Conservation (phyloP, 768 basidiomycete genomes). For the Flagelloscypha sp. region DNA sequence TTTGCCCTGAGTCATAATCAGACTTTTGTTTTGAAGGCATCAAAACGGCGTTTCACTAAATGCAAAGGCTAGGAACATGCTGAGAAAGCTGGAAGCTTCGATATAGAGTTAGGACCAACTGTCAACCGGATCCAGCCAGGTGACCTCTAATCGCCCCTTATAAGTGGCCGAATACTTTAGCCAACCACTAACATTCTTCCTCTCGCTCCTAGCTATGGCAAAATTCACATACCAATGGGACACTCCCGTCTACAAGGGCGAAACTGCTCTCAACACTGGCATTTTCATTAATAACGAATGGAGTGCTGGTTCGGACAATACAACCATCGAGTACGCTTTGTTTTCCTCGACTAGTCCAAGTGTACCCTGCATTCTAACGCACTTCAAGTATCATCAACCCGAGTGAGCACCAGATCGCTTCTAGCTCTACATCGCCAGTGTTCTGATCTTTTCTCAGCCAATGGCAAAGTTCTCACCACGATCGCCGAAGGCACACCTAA, state of each 20-base stretch:
- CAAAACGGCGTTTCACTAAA: no score
- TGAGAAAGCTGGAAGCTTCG: no score
- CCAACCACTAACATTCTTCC: no score
- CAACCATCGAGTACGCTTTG: slow-evolving; percentile 54
- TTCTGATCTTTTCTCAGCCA: slow-evolving; percentile 34
- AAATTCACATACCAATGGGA: slow-evolving; percentile 45
- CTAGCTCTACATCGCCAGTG: slow-evolving; percentile 6
- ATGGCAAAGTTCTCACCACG: slow-evolving; percentile 50
- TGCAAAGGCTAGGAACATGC: no score
- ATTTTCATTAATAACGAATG: slow-evolving; percentile 71
- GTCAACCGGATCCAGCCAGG: no score
- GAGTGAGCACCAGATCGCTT: slow-evolving; percentile 19
- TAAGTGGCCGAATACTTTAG: no score
- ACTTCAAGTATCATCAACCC: slow-evolving; percentile 49
- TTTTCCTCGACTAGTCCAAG: neutral
- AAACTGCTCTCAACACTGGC: slow-evolving; percentile 50
- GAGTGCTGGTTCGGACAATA: slow-evolving; percentile 41
- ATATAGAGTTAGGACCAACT: no score
- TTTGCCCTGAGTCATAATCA: no score
- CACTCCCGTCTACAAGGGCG: slow-evolving; percentile 50
- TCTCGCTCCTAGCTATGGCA: no score
- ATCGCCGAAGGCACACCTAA: slow-evolving; percentile 52
- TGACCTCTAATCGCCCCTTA: no score
- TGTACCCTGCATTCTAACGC: slow-evolving; percentile 8
- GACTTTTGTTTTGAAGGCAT: no score